Evolutionary conservation across 1,284 basidiomycete species (phyloP), one percentile per base, ranked within the genome.

Genomic region (Rhizopogon parksii): DNA sequence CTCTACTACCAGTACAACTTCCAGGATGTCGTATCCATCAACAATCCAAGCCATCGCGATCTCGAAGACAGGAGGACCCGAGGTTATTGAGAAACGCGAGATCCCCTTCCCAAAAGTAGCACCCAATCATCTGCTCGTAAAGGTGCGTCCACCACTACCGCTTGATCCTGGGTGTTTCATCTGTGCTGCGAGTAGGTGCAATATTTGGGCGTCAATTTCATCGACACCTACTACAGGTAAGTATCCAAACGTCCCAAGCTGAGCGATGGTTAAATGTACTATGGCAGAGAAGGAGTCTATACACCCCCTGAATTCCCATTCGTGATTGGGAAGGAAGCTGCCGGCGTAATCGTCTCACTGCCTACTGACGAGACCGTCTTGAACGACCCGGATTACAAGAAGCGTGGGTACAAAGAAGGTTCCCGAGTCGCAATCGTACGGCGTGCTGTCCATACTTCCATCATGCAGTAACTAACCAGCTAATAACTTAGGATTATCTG

Each of bases 141-240:
- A 93, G 75, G 87, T 88, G 56, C 63, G 19, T 4, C 25, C 30
- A 6, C 11, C 34, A 27, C 36, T 25, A 21, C 25, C 42, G 1
- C 6, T n/a, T 40, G 21, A 19, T 2, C 30, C 15, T 9, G 40
- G 30, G 7, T 70, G 52, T 36, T 60, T 40, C 7, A 14, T 2
- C 9, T 6, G 14, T 38, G 43, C 47, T 42, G 17, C 25, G 60
- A 46, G 55, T 55, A 84, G 82, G 73, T 80, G 15, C 74, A 83
- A 58, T 87, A 82, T 60, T 70, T 74, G 4, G 91, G 91, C n/a
- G 78, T 93, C 56, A 94, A 94, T 69, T 93, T 87, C 67, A 90
- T 95, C 63, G 92, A 95, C 68, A 91, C 85, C 3, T 90, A 90
- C 67, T 77, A 76, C 62, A 72, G 83, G 83, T 77, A 58, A 60